A percentile compares a stretch with the other conserved stretches of the same genome.
Conservation (phyloP, 2,329 filamentous ascomycete species). For the Byssochlamys sp. region DNA sequence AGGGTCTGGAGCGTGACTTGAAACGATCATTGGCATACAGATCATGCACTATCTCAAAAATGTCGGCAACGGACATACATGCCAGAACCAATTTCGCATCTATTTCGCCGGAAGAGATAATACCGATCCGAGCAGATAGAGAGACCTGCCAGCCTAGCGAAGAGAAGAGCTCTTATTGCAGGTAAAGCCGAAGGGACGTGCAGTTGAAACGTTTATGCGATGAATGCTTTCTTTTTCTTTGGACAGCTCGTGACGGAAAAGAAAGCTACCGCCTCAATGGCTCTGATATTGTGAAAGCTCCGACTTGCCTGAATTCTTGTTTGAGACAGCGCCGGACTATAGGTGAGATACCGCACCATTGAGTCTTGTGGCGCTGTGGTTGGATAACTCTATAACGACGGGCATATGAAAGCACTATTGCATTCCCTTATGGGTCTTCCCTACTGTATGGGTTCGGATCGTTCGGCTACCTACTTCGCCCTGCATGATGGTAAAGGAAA, state of each 20-base stretch:
- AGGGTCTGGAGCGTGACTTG: not conserved
- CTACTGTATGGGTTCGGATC: not conserved
- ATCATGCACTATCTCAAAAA: not conserved
- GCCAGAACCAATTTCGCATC: not conserved
- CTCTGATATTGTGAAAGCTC: not conserved
- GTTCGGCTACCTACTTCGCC: not conserved
- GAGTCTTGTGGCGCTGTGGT: not conserved
- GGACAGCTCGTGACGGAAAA: not conserved
- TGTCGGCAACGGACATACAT: not conserved
- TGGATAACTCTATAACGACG: not conserved
- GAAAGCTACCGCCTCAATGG: not conserved
- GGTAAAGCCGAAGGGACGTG: not conserved
- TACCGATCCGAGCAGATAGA: not conserved
- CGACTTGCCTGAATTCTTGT: not conserved
- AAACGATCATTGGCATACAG: not conserved
- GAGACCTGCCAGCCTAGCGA: not conserved
- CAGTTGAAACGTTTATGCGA: not conserved
- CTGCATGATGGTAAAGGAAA: not conserved
- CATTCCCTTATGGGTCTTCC: too few relatives aligned
- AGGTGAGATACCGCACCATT: not conserved
- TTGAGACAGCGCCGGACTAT: not conserved
- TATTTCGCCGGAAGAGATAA: not conserved
- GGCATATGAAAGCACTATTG: not conserved
- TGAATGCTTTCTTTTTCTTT: not conserved
- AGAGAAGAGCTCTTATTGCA: not conserved